phyloP scores from a whole-genome alignment of 768 basidiomycete species.

The Sarcodon aspratus region DNA sequence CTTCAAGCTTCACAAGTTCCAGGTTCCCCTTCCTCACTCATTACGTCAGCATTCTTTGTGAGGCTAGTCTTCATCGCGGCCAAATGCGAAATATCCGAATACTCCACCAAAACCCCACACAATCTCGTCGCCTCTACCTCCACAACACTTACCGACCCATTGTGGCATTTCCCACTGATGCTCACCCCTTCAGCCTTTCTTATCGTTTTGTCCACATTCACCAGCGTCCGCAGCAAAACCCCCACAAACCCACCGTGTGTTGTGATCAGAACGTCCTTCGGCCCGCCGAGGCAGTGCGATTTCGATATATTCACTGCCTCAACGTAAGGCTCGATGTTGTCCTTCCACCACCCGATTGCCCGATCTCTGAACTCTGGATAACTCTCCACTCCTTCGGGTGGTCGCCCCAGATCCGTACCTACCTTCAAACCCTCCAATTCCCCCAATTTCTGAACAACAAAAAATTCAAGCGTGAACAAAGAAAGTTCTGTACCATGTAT shows the following conservation, averaged over 20 bases:
- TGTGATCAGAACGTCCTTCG: conserved; percentile 42
- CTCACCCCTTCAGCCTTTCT: conserved; percentile 15
- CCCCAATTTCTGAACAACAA: conserved; percentile 40
- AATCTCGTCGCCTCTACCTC: conserved; percentile 30
- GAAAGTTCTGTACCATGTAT: not conserved
- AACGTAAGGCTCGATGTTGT: conserved; percentile 24
- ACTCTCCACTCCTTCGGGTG: conserved; percentile 22
- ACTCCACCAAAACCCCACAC: conserved; percentile 34
- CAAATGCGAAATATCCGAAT: conserved; percentile 47
- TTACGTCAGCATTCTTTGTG: too few relatives aligned
- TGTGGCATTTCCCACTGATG: conserved; percentile 27
- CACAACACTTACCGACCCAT: conserved; percentile 47
- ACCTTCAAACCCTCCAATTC: conserved; percentile 40
- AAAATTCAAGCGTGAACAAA: not conserved
- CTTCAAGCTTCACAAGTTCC: too few relatives aligned
- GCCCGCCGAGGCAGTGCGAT: conserved; percentile 7
- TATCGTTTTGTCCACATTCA: not conserved
- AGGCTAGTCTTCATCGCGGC: conserved; percentile 5
- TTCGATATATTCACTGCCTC: not conserved
- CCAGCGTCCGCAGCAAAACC: conserved; percentile 35
- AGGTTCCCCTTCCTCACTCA: too few relatives aligned
- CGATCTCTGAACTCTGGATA: conserved; percentile 31
- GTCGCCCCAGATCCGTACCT: conserved; percentile 5
- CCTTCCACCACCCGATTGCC: conserved; percentile 53
- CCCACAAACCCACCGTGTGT: conserved; percentile 60